Percentiles rank a stretch among this genome's conserved stretches.
Evolutionary conservation across 371 early-diverging fungal species (phyloP).

Genomic region (Circinella minor): DNA sequence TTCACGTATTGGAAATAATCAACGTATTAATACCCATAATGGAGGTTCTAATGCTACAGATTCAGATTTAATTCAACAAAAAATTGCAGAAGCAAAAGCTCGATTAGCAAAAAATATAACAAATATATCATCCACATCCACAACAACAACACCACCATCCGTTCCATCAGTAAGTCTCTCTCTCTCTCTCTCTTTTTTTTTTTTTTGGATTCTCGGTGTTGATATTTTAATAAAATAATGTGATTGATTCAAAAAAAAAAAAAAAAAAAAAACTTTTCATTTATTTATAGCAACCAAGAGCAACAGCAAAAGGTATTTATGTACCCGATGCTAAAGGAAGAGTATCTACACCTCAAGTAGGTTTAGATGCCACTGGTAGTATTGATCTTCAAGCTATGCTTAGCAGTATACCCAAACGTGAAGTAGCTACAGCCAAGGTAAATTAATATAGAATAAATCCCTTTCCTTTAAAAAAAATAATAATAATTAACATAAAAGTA

Average conservation of each 20-base stretch:
- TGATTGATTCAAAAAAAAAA: too few relatives aligned
- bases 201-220: too few relatives aligned
- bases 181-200: too few relatives aligned
- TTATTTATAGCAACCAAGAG: constrained; percentile 10
- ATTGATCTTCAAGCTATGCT: constrained; percentile 57
- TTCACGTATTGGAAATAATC: neutral
- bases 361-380: constrained; percentile 30
- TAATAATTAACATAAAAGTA: too few relatives aligned
- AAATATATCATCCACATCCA: neutral
- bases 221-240: too few relatives aligned
- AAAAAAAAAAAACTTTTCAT: neutral
- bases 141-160: neutral
- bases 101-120: constrained; percentile 19
- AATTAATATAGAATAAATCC: neutral
- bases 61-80: constrained; percentile 41
- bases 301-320: constrained; percentile 18
- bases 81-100: constrained; percentile 58
- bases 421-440: constrained; percentile 57
- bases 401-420: constrained; percentile 59
- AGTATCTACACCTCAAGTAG: constrained; percentile 6
- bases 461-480: too few relatives aligned
- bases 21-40: too few relatives aligned
- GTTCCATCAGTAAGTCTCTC: too few relatives aligned
- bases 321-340: constrained; percentile 8
- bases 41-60: constrained; percentile 14